phyloP scores from a whole-genome alignment of 257 asterid species.

The Solanum gandarillasii region DNA sequence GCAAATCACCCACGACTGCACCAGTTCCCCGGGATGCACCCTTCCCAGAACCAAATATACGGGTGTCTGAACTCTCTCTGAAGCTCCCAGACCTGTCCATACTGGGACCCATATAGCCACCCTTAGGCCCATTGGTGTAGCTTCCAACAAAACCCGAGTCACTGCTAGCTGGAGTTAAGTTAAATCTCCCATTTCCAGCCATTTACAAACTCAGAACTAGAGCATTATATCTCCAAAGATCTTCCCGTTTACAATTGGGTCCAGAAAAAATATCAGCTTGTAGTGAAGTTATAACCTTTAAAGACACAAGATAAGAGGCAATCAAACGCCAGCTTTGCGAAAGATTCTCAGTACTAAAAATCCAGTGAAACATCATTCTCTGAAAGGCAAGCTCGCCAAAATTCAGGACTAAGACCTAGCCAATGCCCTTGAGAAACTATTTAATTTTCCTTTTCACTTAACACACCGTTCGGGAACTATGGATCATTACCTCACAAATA shows the following conservation, averaged over 20 bases:
- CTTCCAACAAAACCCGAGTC: conserved; percentile 58
- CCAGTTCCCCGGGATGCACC: conserved; percentile 48
- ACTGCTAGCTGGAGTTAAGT: conserved; percentile 59
- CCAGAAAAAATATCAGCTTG: conserved; percentile 6
- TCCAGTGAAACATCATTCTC: not conserved
- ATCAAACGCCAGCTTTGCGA: not conserved
- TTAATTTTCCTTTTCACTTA: not conserved
- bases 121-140: conserved; percentile 61
- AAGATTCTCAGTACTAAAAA: not conserved
- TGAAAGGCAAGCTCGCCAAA: not conserved
- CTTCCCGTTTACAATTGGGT: conserved; percentile 10
- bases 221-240: conserved; percentile 23
- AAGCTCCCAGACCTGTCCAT: conserved; percentile 74
- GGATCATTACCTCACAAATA: not conserved
- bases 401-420: not conserved
- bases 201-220: conserved; percentile 22
- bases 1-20: conserved; percentile 39
- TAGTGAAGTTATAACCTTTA: conserved; percentile 3
- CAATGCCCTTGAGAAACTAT: not conserved
- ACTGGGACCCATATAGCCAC: conserved; percentile 46
- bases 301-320: not conserved
- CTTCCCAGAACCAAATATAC: conserved; percentile 51
- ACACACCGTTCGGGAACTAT: not conserved
- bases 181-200: conserved; percentile 81
- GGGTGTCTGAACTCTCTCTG: conserved; percentile 61